Conservation (phyloP, 768 basidiomycete genomes). For the Dendrothele bispora region DNA sequence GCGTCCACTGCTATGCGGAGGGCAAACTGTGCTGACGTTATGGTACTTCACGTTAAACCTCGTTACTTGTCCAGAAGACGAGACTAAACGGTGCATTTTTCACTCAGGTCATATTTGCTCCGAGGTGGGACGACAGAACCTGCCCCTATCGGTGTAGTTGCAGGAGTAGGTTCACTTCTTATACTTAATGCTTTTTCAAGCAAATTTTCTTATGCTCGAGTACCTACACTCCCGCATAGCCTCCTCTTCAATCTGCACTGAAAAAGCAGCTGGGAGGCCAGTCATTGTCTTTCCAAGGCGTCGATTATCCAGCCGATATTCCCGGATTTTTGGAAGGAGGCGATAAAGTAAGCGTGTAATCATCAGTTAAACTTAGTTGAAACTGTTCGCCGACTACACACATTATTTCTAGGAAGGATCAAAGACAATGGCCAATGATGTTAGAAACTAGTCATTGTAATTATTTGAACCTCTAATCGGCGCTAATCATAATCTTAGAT, state of each 20-base stretch:
- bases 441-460: background rate
- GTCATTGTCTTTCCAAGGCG: conserved; percentile 35
- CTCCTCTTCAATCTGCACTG: conserved; percentile 33
- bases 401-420: conserved; percentile 13
- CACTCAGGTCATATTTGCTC: conserved; percentile 37
- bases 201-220: too few species aligned
- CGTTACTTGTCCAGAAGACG: background rate
- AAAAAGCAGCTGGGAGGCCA: conserved; percentile 23
- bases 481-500: conserved; percentile 9
- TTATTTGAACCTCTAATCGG: background rate
- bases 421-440: conserved; percentile 16
- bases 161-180: too few species aligned
- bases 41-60: background rate
- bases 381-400: too few species aligned
- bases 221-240: conserved; percentile 14
- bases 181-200: too few species aligned
- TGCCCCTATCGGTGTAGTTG: conserved; percentile 32
- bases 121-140: conserved; percentile 35
- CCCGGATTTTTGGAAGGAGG: conserved; percentile 38
- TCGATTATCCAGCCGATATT: conserved; percentile 34
- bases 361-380: too few species aligned
- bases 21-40: background rate
- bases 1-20: background rate
- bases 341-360: too few species aligned
- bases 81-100: background rate